Base-by-base conservation (phyloP, 2,329 filamentous ascomycete genomes). In the Colletotrichum sp. region DNA sequence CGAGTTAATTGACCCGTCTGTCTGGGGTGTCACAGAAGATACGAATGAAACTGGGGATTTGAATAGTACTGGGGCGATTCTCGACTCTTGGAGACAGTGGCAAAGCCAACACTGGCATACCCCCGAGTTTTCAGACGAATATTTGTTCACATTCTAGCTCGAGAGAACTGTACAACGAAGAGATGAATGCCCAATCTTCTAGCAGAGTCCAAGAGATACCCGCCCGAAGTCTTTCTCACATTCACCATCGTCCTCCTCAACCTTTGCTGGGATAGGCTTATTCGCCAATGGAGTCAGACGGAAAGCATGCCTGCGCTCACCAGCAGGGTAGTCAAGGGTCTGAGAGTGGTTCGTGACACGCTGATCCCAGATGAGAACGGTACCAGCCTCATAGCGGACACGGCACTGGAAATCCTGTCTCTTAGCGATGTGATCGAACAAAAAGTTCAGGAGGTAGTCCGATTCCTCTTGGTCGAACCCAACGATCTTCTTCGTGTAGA, bases 381-480 rank as follows among this genome's bases (percentile, higher is more conserved):
- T 93, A 2, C 89, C 88, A 5, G 87, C 84, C 68, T 88, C 89
- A 91, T 92, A 94, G 78, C 91, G 90, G 6, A 94, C 86, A 26
- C 93, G 88, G 10, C 88, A 88, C 79, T 94, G 92, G 76, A 94
- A 89, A 79, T 94, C 93, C 44, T 91, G 89, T 9, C 91, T 90
- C 57, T 90, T 86, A 2, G 92, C 90, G 71, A 94, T 91, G 79
- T 94, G 92, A 77, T 94, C 89, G 81, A 90, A 94, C 10, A 95
- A 84, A 84, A 94, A 94, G 78, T 92, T 92, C 48, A 95, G 87
- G 6, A 95, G 84, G 78, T 86, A 86, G 73, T 94, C 93, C 9
- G 90, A 92, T 81, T 94, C 93, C 80, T 94, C 93, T 79, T 93
- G 91, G 84, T 94, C 93, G 82, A 90, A 92, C 6, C 92, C 92